Base-by-base conservation (phyloP, 371 early-diverging fungal genomes). In the Mucor circinelloides region DNA sequence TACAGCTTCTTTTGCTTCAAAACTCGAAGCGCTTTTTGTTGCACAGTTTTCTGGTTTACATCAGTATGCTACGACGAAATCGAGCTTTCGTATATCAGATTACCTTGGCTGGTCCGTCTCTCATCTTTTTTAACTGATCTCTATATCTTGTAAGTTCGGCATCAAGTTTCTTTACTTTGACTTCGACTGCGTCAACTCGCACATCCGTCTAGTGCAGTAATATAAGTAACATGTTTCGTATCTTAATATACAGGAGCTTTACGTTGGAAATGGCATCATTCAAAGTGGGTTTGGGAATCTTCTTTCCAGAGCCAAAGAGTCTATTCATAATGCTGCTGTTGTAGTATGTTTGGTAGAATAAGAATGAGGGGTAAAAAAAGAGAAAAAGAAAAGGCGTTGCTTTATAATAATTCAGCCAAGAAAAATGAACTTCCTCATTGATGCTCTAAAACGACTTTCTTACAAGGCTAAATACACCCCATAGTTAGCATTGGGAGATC, bases 41-140 rank as follows among this genome's bases (percentile, higher is more conserved):
- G 96, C 10, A 97, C 90, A 6, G 92, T 77, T 74, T 94, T 93
- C 92, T 96, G 75, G 30, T 19, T 52, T 34, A 58, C 25, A 17
- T 40, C 40, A 36, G 42, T 34, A 28, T 28, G 6, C 34, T 48
- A 34, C 46, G 38, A 9, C n/a, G 19, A 6, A 36, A 21, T 42
- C n/a, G n/a, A 36, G 2, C 9, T 44, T 30, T 44, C 17, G 52
- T 2, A 31, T 7, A 31, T 64, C 8, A 54, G 52, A 21, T 68
- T 86, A 93, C 94, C 82, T 94, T 95, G 42, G 91, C 94, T 4
- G 97, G 95, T 0, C 97, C 97, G 21, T 96, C 95, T 34, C 94
- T 87, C 95, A 97, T 91, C 68, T 90, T 94, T 70, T 85, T 87
- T 92, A 98, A 90, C 74, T 97, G 97, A 56, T 97, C 97, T 70